Evolutionary conservation across 192 early-diverging fungal genomes (phyloP).

Genomic region (Pilaira anomala): DNA sequence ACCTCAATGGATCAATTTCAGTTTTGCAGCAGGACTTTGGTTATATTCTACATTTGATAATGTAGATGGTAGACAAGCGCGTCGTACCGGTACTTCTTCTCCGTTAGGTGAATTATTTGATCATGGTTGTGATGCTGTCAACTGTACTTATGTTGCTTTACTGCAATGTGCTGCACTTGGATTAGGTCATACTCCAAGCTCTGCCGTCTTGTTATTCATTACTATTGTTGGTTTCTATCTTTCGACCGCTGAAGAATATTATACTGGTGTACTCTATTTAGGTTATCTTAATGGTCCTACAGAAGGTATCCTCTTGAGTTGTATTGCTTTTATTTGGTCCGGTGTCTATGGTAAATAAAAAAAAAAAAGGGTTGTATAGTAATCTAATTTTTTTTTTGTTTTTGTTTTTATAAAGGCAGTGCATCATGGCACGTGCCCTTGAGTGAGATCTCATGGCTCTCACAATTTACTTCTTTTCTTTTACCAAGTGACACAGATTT

Average conservation of each 20-base stretch:
- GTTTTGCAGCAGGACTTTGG: constrained; percentile 78
- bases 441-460: constrained; percentile 2
- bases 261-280: constrained; percentile 81
- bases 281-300: constrained; percentile 85
- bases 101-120: constrained; percentile 85
- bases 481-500: constrained; percentile 19
- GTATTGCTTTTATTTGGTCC: constrained; percentile 60
- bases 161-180: constrained; percentile 72
- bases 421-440: constrained; percentile 19
- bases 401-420: constrained; percentile 4
- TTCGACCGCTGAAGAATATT: constrained; percentile 89
- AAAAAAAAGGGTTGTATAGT: not conserved
- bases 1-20: constrained; percentile 70
- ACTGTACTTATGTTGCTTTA: constrained; percentile 73
- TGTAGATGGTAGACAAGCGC: constrained; percentile 83
- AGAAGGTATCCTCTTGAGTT: constrained; percentile 75
- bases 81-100: constrained; percentile 71
- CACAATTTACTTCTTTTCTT: not conserved
- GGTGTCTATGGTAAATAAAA: constrained; percentile 58
- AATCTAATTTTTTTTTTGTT: too few relatives aligned
- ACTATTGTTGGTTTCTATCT: constrained; percentile 78
- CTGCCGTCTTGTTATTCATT: constrained; percentile 57
- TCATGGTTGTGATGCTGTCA: constrained; percentile 84
- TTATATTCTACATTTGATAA: constrained; percentile 90
- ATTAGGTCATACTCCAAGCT: constrained; percentile 66